Conservation (phyloP, 768 basidiomycete genomes). For the Leccinum fibrillosum region DNA sequence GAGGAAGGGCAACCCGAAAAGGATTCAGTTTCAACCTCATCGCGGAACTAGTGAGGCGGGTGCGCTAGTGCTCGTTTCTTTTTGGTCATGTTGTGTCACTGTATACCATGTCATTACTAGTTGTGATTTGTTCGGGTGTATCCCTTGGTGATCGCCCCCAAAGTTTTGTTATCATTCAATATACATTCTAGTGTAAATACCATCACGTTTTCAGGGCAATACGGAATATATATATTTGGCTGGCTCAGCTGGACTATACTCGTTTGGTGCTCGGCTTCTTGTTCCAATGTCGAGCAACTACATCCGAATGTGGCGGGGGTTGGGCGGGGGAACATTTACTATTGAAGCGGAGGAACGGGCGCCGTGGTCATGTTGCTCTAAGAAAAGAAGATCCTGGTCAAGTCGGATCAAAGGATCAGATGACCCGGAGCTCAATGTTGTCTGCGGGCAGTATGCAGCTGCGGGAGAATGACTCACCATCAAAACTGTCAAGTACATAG, state of each 20-base stretch:
- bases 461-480: too few relatives aligned
- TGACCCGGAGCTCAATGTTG: too few relatives aligned
- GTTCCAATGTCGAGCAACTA: too few relatives aligned
- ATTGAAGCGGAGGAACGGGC: too few relatives aligned
- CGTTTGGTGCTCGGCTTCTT: not conserved
- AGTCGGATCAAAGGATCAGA: too few relatives aligned
- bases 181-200: not conserved
- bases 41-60: not conserved
- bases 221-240: not conserved
- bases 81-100: not conserved
- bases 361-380: too few relatives aligned
- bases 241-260: not conserved
- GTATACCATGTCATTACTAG: not conserved
- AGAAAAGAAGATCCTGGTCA: too few relatives aligned
- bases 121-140: not conserved
- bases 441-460: too few relatives aligned
- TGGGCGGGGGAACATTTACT: too few relatives aligned
- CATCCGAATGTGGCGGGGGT: too few relatives aligned
- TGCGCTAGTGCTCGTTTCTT: not conserved
- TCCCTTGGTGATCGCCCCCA: not conserved
- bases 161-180: not conserved
- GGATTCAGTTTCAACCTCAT: conserved; percentile 3
- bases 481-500: too few relatives aligned
- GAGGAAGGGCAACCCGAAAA: conserved; percentile 35
- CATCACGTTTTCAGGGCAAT: not conserved